These are phyloP conservation scores for Arthrobotrys megalospora DNA, from an alignment of 2,329 filamentous ascomycete genomes.

Conservation along the genomic window DNA sequence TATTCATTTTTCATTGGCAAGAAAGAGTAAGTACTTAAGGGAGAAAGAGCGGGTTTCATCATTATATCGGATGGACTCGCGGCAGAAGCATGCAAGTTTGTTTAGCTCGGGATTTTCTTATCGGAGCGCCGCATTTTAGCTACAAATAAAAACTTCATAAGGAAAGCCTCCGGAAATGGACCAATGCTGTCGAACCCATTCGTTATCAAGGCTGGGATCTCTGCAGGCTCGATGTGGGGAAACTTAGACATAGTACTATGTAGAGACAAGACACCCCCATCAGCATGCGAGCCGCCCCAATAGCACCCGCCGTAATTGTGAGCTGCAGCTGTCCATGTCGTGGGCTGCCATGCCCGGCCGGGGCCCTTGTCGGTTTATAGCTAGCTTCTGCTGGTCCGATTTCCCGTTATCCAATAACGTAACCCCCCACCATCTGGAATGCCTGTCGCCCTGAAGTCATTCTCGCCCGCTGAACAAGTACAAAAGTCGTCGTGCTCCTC, in stretches of 20 bases:
- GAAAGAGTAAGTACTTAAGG: neutral
- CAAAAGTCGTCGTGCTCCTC: slow-evolving; percentile 59
- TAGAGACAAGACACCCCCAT: neutral
- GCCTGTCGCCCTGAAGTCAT: slow-evolving; percentile 59
- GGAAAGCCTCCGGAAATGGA: slow-evolving; percentile 50
- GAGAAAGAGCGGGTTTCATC: slow-evolving; percentile 19
- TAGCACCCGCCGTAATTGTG: slow-evolving; percentile 53
- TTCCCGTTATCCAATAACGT: slow-evolving; percentile 59
- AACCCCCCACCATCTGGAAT: slow-evolving; percentile 51
- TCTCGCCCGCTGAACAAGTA: slow-evolving; percentile 36
- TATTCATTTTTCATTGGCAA: neutral
- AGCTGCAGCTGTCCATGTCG: slow-evolving; percentile 48
- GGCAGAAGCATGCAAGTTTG: slow-evolving; percentile 19
- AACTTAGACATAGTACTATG: neutral
- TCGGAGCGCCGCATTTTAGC: slow-evolving; percentile 42
- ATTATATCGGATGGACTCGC: slow-evolving; percentile 33
- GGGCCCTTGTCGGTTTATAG: slow-evolving; percentile 34
- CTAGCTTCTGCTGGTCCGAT: slow-evolving; percentile 37
- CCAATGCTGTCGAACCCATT: slow-evolving; percentile 43
- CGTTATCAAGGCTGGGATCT: slow-evolving; percentile 40
- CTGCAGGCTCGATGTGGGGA: slow-evolving; percentile 41
- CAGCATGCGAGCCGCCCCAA: slow-evolving; percentile 55
- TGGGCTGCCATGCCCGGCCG: slow-evolving; percentile 24
- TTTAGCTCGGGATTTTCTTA: slow-evolving; percentile 51
- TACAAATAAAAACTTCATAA: slow-evolving; percentile 60